Base-by-base conservation (phyloP, 176 grass and related monocot species). In the Otatea glauca region DNA sequence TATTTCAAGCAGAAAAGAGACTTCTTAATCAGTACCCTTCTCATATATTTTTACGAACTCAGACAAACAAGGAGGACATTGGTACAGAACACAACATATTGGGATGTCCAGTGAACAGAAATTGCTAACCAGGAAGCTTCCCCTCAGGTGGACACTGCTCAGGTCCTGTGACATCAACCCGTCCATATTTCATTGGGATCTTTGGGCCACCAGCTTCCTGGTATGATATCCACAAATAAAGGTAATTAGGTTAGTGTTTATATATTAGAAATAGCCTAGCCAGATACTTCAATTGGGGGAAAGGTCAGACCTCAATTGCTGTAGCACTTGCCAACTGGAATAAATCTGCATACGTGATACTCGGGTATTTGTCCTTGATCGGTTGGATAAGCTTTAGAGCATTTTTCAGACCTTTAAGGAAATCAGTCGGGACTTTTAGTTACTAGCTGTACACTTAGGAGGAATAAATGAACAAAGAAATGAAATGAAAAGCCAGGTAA, bases 271-370 rank as follows among this genome's bases (percentile, higher is more conserved):
- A 32, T 86, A 74, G 64, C 62, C 35, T 81, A 75, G 29, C 68
- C 7, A 76, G 41, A 51, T 51, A 83, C 17, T 75, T 75, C 24
- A 17, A 56, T 2, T 85, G 9, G 39, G 76, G 32, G 1, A 65
- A 65, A 80, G 4, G 18, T 82, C 85, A 79, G 53, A 96, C 97
- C 92, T 96, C 97, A 88, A 99, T 99, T 83, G 93, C 92, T 76
- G 93, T 92, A 78, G 97, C 97, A 89, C 93, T 99, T 70, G 97
- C 97, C 79, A 99, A 79, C 66, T 96, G 97, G 81, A 99, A 96
- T 83, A 99, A 82, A 92, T 99, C 97, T 3, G 93, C 97, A 73
- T 85, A 91, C 64, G 88, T 92, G 62, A 99, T 91, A 75, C 51
- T 83, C 0, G 84, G 78, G 81, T 94, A 99, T 78, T 94, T 95